A percentile compares a stretch with the other conserved stretches of the same genome.
These are phyloP conservation scores for Phlyctochytrium arcticum DNA, from an alignment of 192 early-diverging fungal genomes.

Conservation along the genomic window DNA sequence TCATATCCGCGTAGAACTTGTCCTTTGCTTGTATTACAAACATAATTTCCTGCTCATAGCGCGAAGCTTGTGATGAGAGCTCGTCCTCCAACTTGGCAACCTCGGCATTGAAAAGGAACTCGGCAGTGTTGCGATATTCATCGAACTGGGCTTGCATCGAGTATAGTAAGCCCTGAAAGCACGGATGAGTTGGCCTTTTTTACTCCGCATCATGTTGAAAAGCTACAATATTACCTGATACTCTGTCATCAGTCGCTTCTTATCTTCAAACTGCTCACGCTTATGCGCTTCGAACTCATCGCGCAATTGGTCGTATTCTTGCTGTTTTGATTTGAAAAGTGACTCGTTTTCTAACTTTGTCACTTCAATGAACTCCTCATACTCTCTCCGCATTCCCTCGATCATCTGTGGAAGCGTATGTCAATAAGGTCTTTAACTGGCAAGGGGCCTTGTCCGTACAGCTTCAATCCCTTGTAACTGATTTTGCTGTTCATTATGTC, in stretches of 20 bases:
- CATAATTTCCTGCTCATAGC: slow-evolving; percentile 62
- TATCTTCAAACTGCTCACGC: slow-evolving; percentile 48
- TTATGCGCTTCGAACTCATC: slow-evolving; percentile 44
- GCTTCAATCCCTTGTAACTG: slow-evolving; percentile 59
- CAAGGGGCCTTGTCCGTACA: slow-evolving; percentile 8
- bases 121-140: slow-evolving; percentile 52
- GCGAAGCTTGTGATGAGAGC: slow-evolving; percentile 41
- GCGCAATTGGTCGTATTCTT: slow-evolving; percentile 46
- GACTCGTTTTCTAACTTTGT: slow-evolving; percentile 59
- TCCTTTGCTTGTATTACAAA: slow-evolving; percentile 64
- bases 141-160: slow-evolving; percentile 59
- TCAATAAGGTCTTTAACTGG: background rate
- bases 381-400: slow-evolving; percentile 52
- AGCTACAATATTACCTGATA: slow-evolving; percentile 30
- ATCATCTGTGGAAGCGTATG: slow-evolving; percentile 32
- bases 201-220: background rate
- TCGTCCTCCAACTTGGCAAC: slow-evolving; percentile 59
- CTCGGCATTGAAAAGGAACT: slow-evolving; percentile 55
- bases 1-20: slow-evolving; percentile 63
- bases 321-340: slow-evolving; percentile 34
- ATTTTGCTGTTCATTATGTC: slow-evolving; percentile 57
- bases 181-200: background rate
- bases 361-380: slow-evolving; percentile 57
- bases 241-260: slow-evolving; percentile 49
- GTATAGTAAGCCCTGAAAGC: slow-evolving; percentile 39